Conservation (phyloP, 129 eudicot genomes). For the Escallonia herrerae region DNA sequence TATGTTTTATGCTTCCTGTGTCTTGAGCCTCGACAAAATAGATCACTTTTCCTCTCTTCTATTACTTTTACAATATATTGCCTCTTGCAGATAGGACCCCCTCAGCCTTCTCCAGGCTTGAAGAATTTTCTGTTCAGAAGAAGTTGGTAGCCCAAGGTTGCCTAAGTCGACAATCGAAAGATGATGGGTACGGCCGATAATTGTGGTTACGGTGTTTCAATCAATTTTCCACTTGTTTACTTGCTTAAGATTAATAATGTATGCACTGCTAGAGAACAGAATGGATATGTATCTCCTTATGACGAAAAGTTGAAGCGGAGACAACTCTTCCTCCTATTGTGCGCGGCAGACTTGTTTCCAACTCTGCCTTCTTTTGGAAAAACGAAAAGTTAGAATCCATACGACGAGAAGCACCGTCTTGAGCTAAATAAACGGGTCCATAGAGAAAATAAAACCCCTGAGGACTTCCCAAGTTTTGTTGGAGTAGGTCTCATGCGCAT, state of each 20-base stretch:
- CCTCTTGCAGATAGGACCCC: conserved; percentile 30
- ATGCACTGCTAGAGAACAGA: conserved; percentile 64
- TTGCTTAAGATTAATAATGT: conserved; percentile 20
- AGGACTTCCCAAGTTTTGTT: conserved; percentile 87
- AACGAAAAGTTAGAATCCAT: conserved; percentile 79
- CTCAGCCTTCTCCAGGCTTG: conserved; percentile 20
- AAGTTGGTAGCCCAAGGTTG: conserved; percentile 27
- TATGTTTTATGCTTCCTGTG: too few relatives aligned
- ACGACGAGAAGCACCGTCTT: conserved; percentile 80
- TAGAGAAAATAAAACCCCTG: conserved; percentile 87
- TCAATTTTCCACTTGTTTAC: conserved; percentile 8
- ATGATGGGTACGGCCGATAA: conserved; percentile 38
- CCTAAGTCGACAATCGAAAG: conserved; percentile 16
- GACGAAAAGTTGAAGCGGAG: conserved; percentile 46
- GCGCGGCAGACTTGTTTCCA: conserved; percentile 52
- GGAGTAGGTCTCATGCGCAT: conserved; percentile 67
- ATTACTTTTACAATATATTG: too few relatives aligned
- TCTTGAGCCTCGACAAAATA: too few relatives aligned
- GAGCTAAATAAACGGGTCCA: conserved; percentile 90
- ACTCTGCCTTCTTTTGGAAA: conserved; percentile 69
- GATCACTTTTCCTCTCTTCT: too few relatives aligned
- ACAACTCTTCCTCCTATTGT: conserved; percentile 42
- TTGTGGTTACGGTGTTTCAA: not conserved
- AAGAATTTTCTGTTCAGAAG: conserved; percentile 20
- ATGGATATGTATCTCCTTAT: conserved; percentile 9